Evolutionary conservation across 2,329 filamentous ascomycete genomes (phyloP), one percentile per base, ranked within the genome.

Genomic region (Cladophialophora bantiana): DNA sequence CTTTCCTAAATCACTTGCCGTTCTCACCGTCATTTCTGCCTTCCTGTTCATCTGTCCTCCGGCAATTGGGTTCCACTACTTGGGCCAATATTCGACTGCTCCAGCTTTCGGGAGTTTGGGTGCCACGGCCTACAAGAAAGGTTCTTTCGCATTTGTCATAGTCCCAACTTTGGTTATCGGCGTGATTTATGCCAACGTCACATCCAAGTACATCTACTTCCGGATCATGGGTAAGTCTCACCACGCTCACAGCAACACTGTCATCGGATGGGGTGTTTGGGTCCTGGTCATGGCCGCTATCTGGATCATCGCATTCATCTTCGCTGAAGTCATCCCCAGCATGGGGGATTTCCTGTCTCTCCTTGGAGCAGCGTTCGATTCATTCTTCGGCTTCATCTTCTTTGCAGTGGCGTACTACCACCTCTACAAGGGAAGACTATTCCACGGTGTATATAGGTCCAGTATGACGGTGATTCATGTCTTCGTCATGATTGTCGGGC

Each of bases 281-380:
- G 68, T 56, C 20, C 13, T 48, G 6, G 59, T 69, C 26, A 69
- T 67, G 60, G 61, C 55, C 3, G 64, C 18, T 7, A 62, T 67
- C 65, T 69, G 64, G 67, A 6, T 67, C 36, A 7, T 69, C 26
- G 81, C 75, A 3, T 83, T 83, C 68, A 74, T 84, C 59, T 83
- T 84, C 71, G 75, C 82, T 10, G 82, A 83, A 65, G 79, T 83
- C 55, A 77, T 84, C 20, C 82, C 82, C 7, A 80, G 77, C 65
- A 83, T 84, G 82, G 81, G 82, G 7, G 82, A 84, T 71, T 83
- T 84, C 73, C 72, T 83, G 4, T 83, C 81, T 0, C 74, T 83
- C 2, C 78, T 84, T 9, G 78, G 82, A 7, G 81, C 82, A 0
- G 81, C 81, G 0, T 84, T 83, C 64, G 82, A 83, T 70, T 81